Percentiles rank a stretch among this genome's conserved stretches.
These are phyloP conservation scores for Hypericum perforatum DNA, from an alignment of 345 rosid species.

Conservation along the genomic window DNA sequence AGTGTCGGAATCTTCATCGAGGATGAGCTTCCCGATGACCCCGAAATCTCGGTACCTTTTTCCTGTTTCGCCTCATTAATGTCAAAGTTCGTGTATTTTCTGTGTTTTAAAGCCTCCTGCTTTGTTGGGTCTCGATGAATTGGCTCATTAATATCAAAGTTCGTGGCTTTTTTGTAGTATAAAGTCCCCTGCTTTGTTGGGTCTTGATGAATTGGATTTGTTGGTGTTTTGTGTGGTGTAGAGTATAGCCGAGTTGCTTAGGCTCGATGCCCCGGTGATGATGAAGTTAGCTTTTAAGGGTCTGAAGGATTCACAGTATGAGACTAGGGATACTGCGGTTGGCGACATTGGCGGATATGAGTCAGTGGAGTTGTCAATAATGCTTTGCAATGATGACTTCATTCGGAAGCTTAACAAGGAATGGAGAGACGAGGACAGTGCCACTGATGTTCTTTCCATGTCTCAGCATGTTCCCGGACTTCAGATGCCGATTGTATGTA, in stretches of 20 bases:
- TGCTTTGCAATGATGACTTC: constrained; percentile 80
- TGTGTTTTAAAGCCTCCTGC: not conserved
- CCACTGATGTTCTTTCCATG: constrained; percentile 97
- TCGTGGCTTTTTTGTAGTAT: no score
- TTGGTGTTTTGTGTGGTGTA: constrained; percentile 13
- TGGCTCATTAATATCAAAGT: no score
- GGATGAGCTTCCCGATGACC: constrained; percentile 74
- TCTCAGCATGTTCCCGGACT: constrained; percentile 70
- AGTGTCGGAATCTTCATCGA: constrained; percentile 73
- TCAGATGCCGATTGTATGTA: constrained; percentile 70
- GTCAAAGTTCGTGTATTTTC: no score
- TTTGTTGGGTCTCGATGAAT: not conserved
- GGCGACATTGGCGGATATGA: constrained; percentile 57
- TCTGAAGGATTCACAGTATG: constrained; percentile 42
- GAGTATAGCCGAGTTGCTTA: constrained; percentile 84
- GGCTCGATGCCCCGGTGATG: constrained; percentile 78
- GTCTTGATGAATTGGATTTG: no score
- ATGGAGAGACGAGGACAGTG: constrained; percentile 91
- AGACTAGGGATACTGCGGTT: constrained; percentile 67
- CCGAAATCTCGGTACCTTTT: constrained; percentile 53
- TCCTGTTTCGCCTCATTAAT: not conserved
- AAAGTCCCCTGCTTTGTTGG: not conserved
- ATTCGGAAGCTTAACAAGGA: constrained; percentile 78
- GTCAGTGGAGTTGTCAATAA: constrained; percentile 65
- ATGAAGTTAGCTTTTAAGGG: constrained; percentile 69